Evolutionary conservation across 2,329 filamentous ascomycete genomes (phyloP), one percentile per base, ranked within the genome.

Genomic region (Trichoderma sp.): DNA sequence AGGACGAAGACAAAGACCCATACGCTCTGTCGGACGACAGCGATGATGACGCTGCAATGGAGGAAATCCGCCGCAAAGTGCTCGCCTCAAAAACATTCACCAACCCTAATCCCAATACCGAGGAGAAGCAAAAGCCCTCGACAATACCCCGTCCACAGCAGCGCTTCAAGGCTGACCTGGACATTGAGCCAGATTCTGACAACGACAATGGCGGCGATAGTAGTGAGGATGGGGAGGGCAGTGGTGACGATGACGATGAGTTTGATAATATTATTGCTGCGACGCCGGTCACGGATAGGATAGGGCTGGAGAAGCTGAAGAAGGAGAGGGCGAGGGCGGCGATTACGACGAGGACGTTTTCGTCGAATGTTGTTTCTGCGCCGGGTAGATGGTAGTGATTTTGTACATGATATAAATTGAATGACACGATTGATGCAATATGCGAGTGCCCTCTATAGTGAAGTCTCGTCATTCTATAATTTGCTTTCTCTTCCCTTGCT

Each of bases 181-280:
- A 94, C 59, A 53, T 71, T 33, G 76, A 75, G 41, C 87, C 89
- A 1, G 93, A 94, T 67, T 90, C 91, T 0, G 91, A 94, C 77
- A 90, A 93, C 74, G 89, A 86, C 35, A 83, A 85, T 24, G 89
- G 80, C 6, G 88, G 86, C 16, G 91, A 1, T n/a, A 63, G 38
- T 29, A 64, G 91, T 14, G 92, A 95, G 71, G 93, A 33, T 3
- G 67, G 27, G 3, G 93, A 95, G 76, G 89, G 92, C 75, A 88
- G 86, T 27, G 90, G 80, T 6, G 89, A 86, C 11, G 91, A 88
- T 18, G 93, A 97, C 72, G 93, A 93, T 64, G 93, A 95, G 67
- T 98, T 98, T 81, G 96, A 98, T 81, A 93, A 93, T 78, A 97
- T 99, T 83, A 97, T 98, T 81, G 91, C 95, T 79, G 96, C 97